These are phyloP conservation scores for Trichosporon sp. DNA, from an alignment of 1,284 basidiomycete genomes.

Conservation along the genomic window DNA sequence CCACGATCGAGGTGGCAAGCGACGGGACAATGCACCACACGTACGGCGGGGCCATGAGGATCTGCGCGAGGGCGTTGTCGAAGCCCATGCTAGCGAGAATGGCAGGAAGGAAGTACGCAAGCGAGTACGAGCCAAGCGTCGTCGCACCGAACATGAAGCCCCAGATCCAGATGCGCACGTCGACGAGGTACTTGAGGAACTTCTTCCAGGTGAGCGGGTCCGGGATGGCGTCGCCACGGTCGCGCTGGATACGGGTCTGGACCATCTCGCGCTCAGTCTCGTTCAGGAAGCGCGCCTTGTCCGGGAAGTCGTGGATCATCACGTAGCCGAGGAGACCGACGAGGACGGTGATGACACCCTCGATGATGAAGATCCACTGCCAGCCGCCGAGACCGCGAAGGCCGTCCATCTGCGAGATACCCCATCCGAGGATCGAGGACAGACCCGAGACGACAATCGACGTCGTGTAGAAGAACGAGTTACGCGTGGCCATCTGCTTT, in stretches of 20 bases:
- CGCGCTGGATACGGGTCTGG: slow-evolving; percentile 14
- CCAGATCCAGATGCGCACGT: slow-evolving; percentile 49
- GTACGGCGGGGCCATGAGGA: slow-evolving; percentile 47
- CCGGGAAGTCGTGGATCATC: slow-evolving; percentile 17
- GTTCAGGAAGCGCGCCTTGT: slow-evolving; percentile 13
- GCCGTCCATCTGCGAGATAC: slow-evolving; percentile 12
- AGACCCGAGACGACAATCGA: slow-evolving; percentile 16
- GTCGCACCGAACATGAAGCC: slow-evolving; percentile 45
- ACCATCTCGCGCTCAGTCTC: slow-evolving; percentile 10
- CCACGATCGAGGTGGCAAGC: slow-evolving; percentile 37
- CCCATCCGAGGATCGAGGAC: slow-evolving; percentile 8
- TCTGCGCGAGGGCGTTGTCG: slow-evolving; percentile 29
- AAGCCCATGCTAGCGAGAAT: slow-evolving; percentile 49
- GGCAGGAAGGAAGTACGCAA: slow-evolving; percentile 48
- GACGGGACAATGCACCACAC: slow-evolving; percentile 40
- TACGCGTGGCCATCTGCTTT: slow-evolving; percentile 43
- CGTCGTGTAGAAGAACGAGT: slow-evolving; percentile 40
- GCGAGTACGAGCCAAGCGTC: slow-evolving; percentile 17
- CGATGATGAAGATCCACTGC: slow-evolving; percentile 18
- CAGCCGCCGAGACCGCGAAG: slow-evolving; percentile 7
- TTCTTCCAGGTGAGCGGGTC: slow-evolving; percentile 45
- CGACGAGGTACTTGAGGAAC: slow-evolving; percentile 37
- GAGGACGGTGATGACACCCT: slow-evolving; percentile 12
- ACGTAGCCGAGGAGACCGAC: slow-evolving; percentile 7
- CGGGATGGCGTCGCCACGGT: slow-evolving; percentile 41